A percentile compares a stretch with the other conserved stretches of the same genome.
phyloP scores from a whole-genome alignment of 345 rosid species.

The Eucalyptus polyanthemos region DNA sequence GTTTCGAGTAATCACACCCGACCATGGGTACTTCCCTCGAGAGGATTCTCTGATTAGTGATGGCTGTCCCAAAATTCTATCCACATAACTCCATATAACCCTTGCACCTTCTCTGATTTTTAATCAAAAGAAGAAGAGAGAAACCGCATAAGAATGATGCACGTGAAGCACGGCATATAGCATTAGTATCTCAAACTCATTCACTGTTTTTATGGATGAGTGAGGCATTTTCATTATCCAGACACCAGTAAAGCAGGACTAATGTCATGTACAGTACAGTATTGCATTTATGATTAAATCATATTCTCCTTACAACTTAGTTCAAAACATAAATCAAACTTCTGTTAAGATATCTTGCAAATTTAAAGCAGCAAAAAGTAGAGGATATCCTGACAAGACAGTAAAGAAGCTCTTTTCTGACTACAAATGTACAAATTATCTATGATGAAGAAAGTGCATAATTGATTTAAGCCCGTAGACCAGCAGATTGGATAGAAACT shows the following conservation, averaged over 20 bases:
- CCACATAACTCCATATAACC: slow-evolving; percentile 97
- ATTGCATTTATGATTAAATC: not conserved
- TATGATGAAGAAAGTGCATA: not conserved
- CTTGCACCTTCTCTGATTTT: slow-evolving; percentile 89
- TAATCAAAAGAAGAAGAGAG: not conserved
- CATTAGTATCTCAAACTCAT: not conserved
- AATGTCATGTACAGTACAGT: not conserved
- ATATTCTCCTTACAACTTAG: not conserved
- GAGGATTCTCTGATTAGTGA: slow-evolving; percentile 97
- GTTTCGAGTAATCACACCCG: slow-evolving; percentile 44
- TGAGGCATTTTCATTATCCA: not conserved
- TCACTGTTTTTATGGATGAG: not conserved
- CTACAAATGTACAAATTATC: not conserved
- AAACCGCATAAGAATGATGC: not conserved
- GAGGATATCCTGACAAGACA: not conserved
- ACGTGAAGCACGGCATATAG: not conserved
- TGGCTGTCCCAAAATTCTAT: slow-evolving; percentile 96
- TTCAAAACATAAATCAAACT: not conserved
- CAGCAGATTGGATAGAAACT: not conserved
- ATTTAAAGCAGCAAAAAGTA: not conserved
- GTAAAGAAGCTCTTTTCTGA: not conserved
- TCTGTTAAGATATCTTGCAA: not conserved
- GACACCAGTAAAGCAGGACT: not conserved
- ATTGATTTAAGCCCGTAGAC: not conserved
- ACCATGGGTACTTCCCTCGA: slow-evolving; percentile 99